Evolutionary conservation across 2,329 filamentous ascomycete genomes (phyloP).

Genomic region (Gremmenia infestans): DNA sequence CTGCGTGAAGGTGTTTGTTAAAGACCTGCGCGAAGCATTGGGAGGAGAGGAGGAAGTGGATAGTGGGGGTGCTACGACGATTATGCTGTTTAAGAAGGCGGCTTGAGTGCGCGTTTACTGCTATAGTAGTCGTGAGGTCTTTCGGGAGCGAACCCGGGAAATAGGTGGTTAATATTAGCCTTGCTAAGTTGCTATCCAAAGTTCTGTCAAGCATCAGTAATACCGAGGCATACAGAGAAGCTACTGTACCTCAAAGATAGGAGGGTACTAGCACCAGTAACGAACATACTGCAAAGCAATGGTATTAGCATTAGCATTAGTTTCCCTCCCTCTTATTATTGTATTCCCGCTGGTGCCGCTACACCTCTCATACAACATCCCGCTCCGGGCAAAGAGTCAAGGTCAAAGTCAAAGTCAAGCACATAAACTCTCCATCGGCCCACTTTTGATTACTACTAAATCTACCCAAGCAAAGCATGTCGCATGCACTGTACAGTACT

Average conservation of each 20-base stretch:
- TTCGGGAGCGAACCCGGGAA: background rate
- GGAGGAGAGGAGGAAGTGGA: slow-evolving; percentile 12
- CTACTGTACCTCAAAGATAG: too few species aligned
- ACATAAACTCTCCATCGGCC: background rate
- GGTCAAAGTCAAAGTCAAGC: too few species aligned
- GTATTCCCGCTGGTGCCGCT: too few species aligned
- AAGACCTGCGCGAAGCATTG: slow-evolving; percentile 13
- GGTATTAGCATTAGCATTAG: too few species aligned
- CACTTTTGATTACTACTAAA: background rate
- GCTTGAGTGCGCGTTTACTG: background rate
- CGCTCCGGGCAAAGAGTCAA: background rate
- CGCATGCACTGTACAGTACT: too few species aligned
- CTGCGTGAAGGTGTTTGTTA: slow-evolving; percentile 24
- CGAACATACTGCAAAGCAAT: too few species aligned
- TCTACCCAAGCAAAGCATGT: background rate
- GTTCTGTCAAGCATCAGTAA: too few species aligned
- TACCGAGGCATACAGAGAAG: too few species aligned
- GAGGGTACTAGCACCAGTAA: too few species aligned
- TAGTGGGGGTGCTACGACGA: slow-evolving; percentile 11
- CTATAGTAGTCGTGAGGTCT: background rate
- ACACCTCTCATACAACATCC: background rate
- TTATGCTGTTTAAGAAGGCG: slow-evolving; percentile 20
- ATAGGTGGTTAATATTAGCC: background rate
- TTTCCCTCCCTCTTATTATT: too few species aligned
- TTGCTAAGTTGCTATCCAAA: background rate